Conservation (phyloP, 2,329 filamentous ascomycete genomes). For the Capronia epimyces region DNA sequence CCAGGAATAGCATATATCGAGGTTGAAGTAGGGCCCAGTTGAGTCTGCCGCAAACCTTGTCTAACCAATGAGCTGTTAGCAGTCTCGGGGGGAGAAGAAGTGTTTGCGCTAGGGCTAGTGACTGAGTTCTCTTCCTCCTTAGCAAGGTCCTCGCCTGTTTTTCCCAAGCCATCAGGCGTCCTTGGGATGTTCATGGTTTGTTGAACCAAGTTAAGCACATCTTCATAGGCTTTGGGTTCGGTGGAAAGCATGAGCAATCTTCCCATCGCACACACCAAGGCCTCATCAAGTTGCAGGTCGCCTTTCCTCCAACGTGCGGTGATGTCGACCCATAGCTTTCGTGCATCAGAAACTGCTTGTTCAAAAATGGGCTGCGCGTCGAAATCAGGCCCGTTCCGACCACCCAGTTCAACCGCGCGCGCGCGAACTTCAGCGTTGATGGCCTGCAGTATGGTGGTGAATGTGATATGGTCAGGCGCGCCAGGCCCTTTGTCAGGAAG, state of each 20-base stretch:
- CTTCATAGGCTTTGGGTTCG: conserved; percentile 58
- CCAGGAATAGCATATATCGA: conserved; percentile 42
- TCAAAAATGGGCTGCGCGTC: conserved; percentile 30
- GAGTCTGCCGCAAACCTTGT: neutral
- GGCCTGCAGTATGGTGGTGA: conserved; percentile 75
- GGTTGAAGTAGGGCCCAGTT: neutral
- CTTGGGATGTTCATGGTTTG: conserved; percentile 67
- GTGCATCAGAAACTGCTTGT: conserved; percentile 57
- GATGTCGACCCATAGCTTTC: conserved; percentile 75
- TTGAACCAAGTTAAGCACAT: conserved; percentile 69
- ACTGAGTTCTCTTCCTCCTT: neutral
- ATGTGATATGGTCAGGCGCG: conserved; percentile 67
- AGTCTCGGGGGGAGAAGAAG: neutral
- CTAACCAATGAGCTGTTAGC: neutral
- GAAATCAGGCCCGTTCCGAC: conserved; percentile 26
- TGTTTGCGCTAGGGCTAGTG: neutral
- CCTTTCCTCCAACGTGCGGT: conserved; percentile 69
- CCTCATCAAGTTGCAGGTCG: conserved; percentile 67
- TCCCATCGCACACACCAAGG: conserved; percentile 75
- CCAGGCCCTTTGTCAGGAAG: conserved; percentile 60
- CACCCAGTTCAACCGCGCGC: conserved; percentile 28
- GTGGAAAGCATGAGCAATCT: conserved; percentile 63
- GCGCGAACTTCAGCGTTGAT: conserved; percentile 50
- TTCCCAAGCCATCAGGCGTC: neutral
- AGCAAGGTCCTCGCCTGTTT: no score